phyloP scores from a whole-genome alignment of 305 asterid species.

The Nicotiana rustica region DNA sequence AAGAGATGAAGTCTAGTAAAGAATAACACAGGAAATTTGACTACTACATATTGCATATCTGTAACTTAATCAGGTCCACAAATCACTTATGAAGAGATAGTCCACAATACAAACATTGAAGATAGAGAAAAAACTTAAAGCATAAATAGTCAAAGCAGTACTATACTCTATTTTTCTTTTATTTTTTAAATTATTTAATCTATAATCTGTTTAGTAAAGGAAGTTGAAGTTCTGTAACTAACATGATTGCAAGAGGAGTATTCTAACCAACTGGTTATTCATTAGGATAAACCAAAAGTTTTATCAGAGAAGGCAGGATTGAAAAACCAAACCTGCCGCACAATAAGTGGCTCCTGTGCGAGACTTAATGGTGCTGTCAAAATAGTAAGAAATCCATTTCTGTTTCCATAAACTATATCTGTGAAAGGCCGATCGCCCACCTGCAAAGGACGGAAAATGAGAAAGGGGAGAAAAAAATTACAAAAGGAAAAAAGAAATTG shows the following conservation, averaged over 20 bases:
- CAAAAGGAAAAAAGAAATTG: background rate
- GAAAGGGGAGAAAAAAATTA: background rate
- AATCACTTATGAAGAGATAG: background rate
- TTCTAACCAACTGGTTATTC: background rate
- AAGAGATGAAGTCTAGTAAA: background rate
- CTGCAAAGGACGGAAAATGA: slow-evolving; percentile 50
- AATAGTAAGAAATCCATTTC: slow-evolving; percentile 83
- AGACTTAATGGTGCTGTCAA: slow-evolving; percentile 82
- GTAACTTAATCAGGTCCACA: background rate
- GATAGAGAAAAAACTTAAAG: background rate
- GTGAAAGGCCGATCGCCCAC: slow-evolving; percentile 99
- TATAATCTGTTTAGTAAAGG: no score
- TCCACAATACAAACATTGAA: background rate
- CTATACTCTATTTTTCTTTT: background rate
- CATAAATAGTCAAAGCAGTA: background rate
- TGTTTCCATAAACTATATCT: slow-evolving; percentile 87
- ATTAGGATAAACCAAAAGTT: background rate
- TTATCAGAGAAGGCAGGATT: slow-evolving; percentile 17
- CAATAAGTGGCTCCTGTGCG: slow-evolving; percentile 85
- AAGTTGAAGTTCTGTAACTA: background rate
- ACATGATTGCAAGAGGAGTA: slow-evolving; percentile 6
- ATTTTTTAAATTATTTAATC: background rate
- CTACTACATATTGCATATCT: background rate
- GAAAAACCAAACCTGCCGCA: slow-evolving; percentile 61
- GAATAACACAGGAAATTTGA: background rate